Evolutionary conservation across 2,329 filamentous ascomycete species (phyloP), one percentile per base, ranked within the genome.

Genomic region (Arthrinium phaeospermum): DNA sequence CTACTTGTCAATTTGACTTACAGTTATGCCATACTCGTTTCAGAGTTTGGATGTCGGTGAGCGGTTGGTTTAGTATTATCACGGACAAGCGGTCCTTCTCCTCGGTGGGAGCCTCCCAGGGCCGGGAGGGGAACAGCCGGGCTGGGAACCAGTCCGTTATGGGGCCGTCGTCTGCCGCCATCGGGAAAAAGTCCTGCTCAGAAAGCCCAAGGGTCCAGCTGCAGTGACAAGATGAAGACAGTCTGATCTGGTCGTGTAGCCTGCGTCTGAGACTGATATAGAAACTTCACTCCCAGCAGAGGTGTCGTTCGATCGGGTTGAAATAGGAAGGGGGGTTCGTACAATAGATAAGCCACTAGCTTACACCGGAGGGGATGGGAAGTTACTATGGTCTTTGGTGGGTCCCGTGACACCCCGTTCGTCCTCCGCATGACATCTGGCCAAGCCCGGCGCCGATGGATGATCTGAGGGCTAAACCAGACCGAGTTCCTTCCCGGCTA

Each of bases 31-130:
- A 81, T 22, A 81, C 75, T 69, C 79, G 74, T 22, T 69, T 72
- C 47, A 80, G 78, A 14, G 80, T 72, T 12, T 57, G 67, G 22
- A 74, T 70, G 44, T 80, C 75, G 19, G 72, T 74, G 64, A 92
- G 86, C 41, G 89, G 89, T 75, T 91, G 90, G 76, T 92, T 91
- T 24, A 92, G 82, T 61, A 92, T 83, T 64, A 92, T 78, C 57
- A 93, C 81, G 7, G 86, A 87, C 73, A 85, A 86, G 44, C 49
- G 57, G n/a, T 77, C 74, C 49, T 68, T 46, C 78, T 78, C 76
- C 45, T 78, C 13, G 5, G 68, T 57, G 34, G 68, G 46, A 13
- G 5, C 34, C 68, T 47, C 37, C 47, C 47, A 78, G 5, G 81
- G 77, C 73, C 77, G 64, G 14, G 72, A 68, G 49, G 77, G 69